These are phyloP conservation scores for Cladophialophora immunda DNA, from an alignment of 2,329 filamentous ascomycete species.

Conservation along the genomic window DNA sequence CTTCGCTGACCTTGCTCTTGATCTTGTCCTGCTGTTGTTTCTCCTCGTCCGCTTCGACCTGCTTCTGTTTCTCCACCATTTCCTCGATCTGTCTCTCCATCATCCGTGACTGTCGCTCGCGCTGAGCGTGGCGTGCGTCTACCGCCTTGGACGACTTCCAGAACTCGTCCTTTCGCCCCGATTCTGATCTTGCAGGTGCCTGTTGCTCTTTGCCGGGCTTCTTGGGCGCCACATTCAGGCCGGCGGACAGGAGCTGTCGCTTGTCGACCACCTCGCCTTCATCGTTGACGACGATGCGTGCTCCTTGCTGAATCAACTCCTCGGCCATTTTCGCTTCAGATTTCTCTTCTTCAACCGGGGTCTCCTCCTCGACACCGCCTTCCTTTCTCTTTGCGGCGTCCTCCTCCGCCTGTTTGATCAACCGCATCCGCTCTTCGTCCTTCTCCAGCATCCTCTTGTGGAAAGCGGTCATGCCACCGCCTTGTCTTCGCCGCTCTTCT, in stretches of 20 bases:
- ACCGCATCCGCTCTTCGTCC: slow-evolving; percentile 65
- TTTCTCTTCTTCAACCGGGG: slow-evolving; percentile 49
- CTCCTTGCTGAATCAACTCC: slow-evolving; percentile 61
- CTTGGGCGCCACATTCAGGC: slow-evolving; percentile 67
- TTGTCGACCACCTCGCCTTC: slow-evolving; percentile 72
- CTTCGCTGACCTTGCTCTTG: slow-evolving; percentile 66
- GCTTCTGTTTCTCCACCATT: slow-evolving; percentile 62
- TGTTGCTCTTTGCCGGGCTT: slow-evolving; percentile 47
- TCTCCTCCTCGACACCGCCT: slow-evolving; percentile 45
- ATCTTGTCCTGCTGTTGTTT: slow-evolving; percentile 63
- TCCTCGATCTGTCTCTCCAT: slow-evolving; percentile 67
- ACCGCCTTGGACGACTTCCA: slow-evolving; percentile 44
- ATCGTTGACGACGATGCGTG: slow-evolving; percentile 67
- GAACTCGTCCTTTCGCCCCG: slow-evolving; percentile 27
- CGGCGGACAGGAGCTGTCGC: slow-evolving; percentile 67
- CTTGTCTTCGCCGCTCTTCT: slow-evolving; percentile 58
- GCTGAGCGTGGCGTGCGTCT: slow-evolving; percentile 54
- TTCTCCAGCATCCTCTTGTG: slow-evolving; percentile 68
- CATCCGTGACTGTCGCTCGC: slow-evolving; percentile 68
- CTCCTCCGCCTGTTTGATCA: slow-evolving; percentile 64
- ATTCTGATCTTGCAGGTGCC: slow-evolving; percentile 23
- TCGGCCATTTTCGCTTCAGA: slow-evolving; percentile 64
- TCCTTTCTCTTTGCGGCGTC: slow-evolving; percentile 45
- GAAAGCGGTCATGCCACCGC: slow-evolving; percentile 64
- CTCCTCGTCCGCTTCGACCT: slow-evolving; percentile 65